Evolutionary conservation across 1,284 basidiomycete species (phyloP), one percentile per base, ranked within the genome.

Genomic region (Meripilus lineatus): DNA sequence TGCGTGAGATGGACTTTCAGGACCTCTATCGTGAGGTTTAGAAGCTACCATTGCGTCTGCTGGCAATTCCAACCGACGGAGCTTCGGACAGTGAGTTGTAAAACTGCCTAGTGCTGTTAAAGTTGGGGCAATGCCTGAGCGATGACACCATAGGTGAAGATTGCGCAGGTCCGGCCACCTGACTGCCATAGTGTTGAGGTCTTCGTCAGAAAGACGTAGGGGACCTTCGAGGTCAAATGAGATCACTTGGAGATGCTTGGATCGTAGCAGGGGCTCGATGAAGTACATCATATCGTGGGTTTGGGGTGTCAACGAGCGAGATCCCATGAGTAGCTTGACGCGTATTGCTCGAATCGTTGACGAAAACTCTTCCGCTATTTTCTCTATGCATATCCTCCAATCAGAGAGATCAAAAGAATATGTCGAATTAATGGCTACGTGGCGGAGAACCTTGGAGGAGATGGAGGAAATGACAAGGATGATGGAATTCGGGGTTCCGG

Each of bases 111-210:
- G 48, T 14, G 45, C 36, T 15, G 32, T 20, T 6, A 50, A 24
- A 5, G 48, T 32, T 1, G 45, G 40, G 14, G 38, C 38, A 24
- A 21, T 13, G n/a, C 33, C 37, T 2, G 32, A 42, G 15, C 26
- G 35, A 11, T 41, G 39, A 25, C 39, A 47, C 49, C 42, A 48
- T 8, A 50, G 30, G 21, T 40, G 36, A 35, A 48, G 36, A 5
- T 40, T 14, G 13, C 37, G 35, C 18, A 50, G 21, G 5, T 35
- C 11, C 15, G n/a, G 34, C 49, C 49, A 50, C 5, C 46, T 22
- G 14, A 30, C 23, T 4, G 43, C 47, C 47, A 50, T 50, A 5
- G 22, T 3, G 8, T 14, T n/a, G 3, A 50, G 23, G 30, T 50
- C 43, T 11, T 7, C 23, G 34, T 50, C 47, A 17, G 21, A 13